Evolutionary conservation across 2,329 filamentous ascomycete species (phyloP), one percentile per base, ranked within the genome.

Genomic region (Botrytis deweyae): DNA sequence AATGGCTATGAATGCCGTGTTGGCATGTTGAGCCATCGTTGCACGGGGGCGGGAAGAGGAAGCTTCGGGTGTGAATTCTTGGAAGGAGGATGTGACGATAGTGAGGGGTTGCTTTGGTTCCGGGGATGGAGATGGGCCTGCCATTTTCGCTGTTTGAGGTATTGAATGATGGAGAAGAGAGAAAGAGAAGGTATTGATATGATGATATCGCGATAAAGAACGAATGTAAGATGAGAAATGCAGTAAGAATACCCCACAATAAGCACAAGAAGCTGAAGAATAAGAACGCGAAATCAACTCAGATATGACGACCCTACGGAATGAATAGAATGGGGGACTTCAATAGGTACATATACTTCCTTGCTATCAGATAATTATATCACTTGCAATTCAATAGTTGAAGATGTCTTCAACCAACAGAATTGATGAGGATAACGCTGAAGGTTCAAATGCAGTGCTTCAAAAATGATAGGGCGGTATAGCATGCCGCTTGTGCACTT

Each of bases 1-100:
- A 46, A 91, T 79, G 8, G 81, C 79, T 0, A 85, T 88, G 74
- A 89, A 81, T 66, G 83, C 86, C 5, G 87, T 77, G 22, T 86
- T 84, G 65, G 83, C 82, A 65, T 73, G 66, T 36, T 69, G 61
- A 16, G 44, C n/a, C 16, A 73, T n/a, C 6, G 44, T 52, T 81
- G 82, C 75, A 89, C 84, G 73, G 87, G 40, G 46, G 18, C 29
- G 46, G 64, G 42, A 75, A 29, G 18, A 76, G 72, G 68, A 74
- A 36, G 36, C 33, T 59, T 38, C 66, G 61, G 44, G 67, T 4
- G 66, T 64, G 18, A 72, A 71, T 38, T 71, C 44, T 46, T 62
- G 52, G 38, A 70, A 73, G 66, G 38, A 33, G 10, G 71, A 61
- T 8, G 52, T 73, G 42, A 64, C 22, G 38, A 52, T 16, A 7